Conservation (phyloP, 2,329 filamentous ascomycete species). For the Cryoendolithus antarcticus region DNA sequence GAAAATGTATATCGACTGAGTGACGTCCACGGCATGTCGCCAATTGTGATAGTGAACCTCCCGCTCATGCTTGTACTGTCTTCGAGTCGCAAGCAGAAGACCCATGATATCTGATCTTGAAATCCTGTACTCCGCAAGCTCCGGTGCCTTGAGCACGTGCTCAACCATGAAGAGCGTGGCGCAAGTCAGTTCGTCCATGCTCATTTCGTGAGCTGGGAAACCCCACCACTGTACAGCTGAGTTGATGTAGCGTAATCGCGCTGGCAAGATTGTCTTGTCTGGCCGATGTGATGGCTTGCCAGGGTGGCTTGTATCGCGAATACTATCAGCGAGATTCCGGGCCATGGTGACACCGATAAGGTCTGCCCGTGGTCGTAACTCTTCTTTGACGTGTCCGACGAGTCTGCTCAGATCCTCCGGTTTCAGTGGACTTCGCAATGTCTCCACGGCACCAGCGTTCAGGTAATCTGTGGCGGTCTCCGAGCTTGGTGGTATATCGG, state of each 20-base stretch:
- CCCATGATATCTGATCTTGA: conserved; percentile 52
- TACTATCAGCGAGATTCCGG: conserved; percentile 19
- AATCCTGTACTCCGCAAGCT: conserved; percentile 51
- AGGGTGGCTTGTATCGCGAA: conserved; percentile 11
- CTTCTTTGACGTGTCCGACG: conserved; percentile 21
- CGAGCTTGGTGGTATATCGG: too few species aligned
- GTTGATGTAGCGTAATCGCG: conserved; percentile 48
- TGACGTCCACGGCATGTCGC: conserved; percentile 87
- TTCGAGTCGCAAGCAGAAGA: conserved; percentile 77
- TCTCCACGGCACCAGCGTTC: conserved; percentile 76
- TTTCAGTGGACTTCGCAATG: conserved; percentile 68
- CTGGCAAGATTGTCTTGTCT: conserved; percentile 54
- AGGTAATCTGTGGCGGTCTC: conserved; percentile 43
- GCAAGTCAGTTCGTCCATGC: conserved; percentile 80
- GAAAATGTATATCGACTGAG: conserved; percentile 88
- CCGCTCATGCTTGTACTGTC: conserved; percentile 68
- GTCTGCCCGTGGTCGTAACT: conserved; percentile 14
- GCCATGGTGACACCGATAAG: conserved; percentile 20
- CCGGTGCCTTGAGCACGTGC: conserved; percentile 71
- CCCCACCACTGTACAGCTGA: conserved; percentile 65
- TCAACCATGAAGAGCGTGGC: conserved; percentile 80
- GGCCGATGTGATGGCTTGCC: conserved; percentile 24
- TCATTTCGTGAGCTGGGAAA: conserved; percentile 81
- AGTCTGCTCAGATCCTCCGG: conserved; percentile 35
- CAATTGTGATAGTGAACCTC: conserved; percentile 77